Evolutionary conservation across 2,329 filamentous ascomycete species (phyloP), one percentile per base, ranked within the genome.

Genomic region (Fusarium sulawesiense): DNA sequence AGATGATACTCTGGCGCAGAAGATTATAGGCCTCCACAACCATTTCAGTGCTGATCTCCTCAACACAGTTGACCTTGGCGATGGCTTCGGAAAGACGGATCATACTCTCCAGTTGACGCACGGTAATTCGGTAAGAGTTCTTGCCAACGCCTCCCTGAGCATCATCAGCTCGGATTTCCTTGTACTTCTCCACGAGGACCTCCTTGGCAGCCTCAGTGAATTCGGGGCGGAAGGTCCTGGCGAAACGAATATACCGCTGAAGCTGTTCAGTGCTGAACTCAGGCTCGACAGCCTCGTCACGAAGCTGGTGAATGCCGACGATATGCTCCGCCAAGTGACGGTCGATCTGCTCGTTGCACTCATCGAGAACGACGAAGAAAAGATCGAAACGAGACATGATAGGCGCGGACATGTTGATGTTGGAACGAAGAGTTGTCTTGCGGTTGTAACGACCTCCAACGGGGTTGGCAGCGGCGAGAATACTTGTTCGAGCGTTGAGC

Each of bases 311-410:
- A 60, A 99, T 91, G 64, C 90, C 90, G 66, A 99, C 95, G 76
- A 99, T 99, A 80, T 99, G 96, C 76, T 95, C 89, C 4, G 96
- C 96, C 6, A 99, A 86, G 77, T 97, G 93, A 60, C 94, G 91
- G 78, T 99, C 96, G 34, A 97, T 90, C 41, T 88, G 83, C 82
- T 98, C 95, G 77, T 98, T 97, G 79, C 95, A 98, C 76, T 99
- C 96, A 78, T 99, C 96, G 1, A 98, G 88, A 27, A 99, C 92
- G 56, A 99, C 94, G 78, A 99, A 99, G 87, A 99, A 99, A 12
- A 99, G 86, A 84, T 99, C 96, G 81, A 99, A 99, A 85, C 96
- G 93, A 56, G 93, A 97, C 96, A 99, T 99, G 84, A 99, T 99
- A 62, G 96, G 96, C 3, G 96, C 96, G 27, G 92, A 95, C 93